A percentile compares a stretch with the other conserved stretches of the same genome.
phyloP scores from a whole-genome alignment of 768 basidiomycete genomes.

The Artomyces pyxidatus region DNA sequence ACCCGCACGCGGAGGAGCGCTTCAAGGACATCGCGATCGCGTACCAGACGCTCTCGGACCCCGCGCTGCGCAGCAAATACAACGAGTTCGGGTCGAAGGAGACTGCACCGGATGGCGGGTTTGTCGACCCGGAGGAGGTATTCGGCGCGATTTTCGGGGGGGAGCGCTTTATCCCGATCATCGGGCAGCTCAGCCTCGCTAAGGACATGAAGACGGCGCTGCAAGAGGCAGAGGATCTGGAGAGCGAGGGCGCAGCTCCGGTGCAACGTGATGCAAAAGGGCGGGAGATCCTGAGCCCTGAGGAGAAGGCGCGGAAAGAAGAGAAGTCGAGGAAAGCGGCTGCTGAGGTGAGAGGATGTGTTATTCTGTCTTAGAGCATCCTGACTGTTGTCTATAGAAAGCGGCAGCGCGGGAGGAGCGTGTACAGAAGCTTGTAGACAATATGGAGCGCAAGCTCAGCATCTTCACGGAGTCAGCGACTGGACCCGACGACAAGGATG shows the following conservation, averaged over 20 bases:
- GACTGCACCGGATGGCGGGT: slow-evolving; percentile 76
- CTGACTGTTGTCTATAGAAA: slow-evolving; percentile 41
- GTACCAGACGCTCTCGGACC: slow-evolving; percentile 80
- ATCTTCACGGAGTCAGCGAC: slow-evolving; percentile 83
- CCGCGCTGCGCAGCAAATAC: slow-evolving; percentile 69
- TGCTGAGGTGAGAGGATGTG: slow-evolving; percentile 50
- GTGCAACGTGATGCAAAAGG: slow-evolving; percentile 46
- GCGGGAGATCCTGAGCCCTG: slow-evolving; percentile 28
- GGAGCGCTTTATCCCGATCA: slow-evolving; percentile 77
- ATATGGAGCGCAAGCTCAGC: slow-evolving; percentile 72
- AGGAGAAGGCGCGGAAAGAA: slow-evolving; percentile 41
- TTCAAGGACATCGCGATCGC: slow-evolving; percentile 90
- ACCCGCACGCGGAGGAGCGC: slow-evolving; percentile 77
- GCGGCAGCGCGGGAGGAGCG: slow-evolving; percentile 71
- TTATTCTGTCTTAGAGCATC: not conserved
- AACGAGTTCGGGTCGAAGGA: slow-evolving; percentile 88
- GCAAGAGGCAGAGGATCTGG: slow-evolving; percentile 75
- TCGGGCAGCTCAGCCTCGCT: slow-evolving; percentile 82
- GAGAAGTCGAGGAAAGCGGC: slow-evolving; percentile 59
- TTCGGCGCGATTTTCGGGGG: slow-evolving; percentile 84
- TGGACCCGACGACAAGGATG: slow-evolving; percentile 60
- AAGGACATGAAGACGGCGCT: slow-evolving; percentile 89
- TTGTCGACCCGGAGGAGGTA: slow-evolving; percentile 76
- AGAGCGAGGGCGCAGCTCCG: slow-evolving; percentile 28
- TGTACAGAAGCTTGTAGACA: slow-evolving; percentile 67